Conservation (phyloP, 371 early-diverging fungal species). For the Enterocytospora artemiae region DNA sequence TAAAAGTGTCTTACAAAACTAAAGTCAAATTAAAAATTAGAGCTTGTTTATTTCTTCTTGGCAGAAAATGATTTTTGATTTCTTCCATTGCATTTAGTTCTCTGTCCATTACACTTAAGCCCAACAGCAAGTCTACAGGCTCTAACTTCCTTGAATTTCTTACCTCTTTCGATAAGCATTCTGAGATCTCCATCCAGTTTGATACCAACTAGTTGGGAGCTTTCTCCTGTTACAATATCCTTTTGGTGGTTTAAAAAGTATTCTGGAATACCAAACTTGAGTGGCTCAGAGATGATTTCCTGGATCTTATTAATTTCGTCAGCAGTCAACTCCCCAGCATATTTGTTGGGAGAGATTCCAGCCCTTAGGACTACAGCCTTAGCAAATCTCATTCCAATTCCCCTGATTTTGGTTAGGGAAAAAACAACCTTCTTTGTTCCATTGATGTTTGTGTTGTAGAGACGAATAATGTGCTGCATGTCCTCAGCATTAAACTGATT, state of each 20-base stretch:
- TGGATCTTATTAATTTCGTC: slow-evolving; percentile 78
- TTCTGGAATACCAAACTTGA: slow-evolving; percentile 84
- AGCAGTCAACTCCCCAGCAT: slow-evolving; percentile 84
- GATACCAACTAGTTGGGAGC: slow-evolving; percentile 81
- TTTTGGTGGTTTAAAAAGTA: slow-evolving; percentile 95
- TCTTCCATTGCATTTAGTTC: slow-evolving; percentile 92
- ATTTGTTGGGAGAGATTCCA: slow-evolving; percentile 80
- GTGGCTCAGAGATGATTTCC: slow-evolving; percentile 76
- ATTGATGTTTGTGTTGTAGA: slow-evolving; percentile 97
- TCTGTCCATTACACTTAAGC: slow-evolving; percentile 77
- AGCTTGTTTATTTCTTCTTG: slow-evolving; percentile 72
- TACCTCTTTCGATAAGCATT: slow-evolving; percentile 56
- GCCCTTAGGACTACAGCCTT: slow-evolving; percentile 92
- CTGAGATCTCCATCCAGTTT: slow-evolving; percentile 62
- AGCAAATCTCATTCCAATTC: slow-evolving; percentile 91
- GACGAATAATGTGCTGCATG: slow-evolving; percentile 92
- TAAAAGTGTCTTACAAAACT: slow-evolving; percentile 1
- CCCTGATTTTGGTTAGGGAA: slow-evolving; percentile 89
- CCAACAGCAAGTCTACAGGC: slow-evolving; percentile 60
- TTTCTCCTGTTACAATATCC: slow-evolving; percentile 80
- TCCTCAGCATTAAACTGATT: slow-evolving; percentile 41
- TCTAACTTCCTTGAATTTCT: slow-evolving; percentile 56
- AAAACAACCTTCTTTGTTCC: slow-evolving; percentile 83
- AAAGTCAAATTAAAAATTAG: background rate
- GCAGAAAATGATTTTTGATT: slow-evolving; percentile 73